Evolutionary conservation across 2,329 filamentous ascomycete genomes (phyloP), one percentile per base, ranked within the genome.

Genomic region (Verticillium longisporum): DNA sequence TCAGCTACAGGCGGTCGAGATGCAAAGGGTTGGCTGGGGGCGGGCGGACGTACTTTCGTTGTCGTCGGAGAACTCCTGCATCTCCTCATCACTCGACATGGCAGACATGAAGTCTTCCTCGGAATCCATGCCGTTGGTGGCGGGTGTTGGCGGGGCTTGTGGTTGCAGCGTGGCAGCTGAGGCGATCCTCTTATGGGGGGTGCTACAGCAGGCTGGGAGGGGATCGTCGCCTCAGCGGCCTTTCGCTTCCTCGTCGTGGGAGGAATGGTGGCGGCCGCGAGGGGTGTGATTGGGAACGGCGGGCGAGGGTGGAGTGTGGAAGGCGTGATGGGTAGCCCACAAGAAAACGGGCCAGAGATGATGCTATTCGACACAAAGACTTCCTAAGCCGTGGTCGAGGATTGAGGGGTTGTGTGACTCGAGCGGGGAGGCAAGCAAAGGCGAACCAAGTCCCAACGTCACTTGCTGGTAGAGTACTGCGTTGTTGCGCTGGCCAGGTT

Each of bases 31-130:
- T 67, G 65, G 55, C 60, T 56, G 50, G 9, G 36, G 53, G 45
- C n/a, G 45, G 73, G 9, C 3, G 5, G 7, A 26, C 45, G 18
- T 50, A 50, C 45, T 50, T 9, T 50, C 45, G n/a, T 83, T 88
- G 68, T 92, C 91, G 60, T 91, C 92, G 68, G 90, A 92, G 63
- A 90, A 87, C 69, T 92, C 90, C 65, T 89, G 84, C 74, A 89
- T 83, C 66, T 90, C 88, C 60, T 88, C 87, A 53, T 88, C 88
- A 71, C 90, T 96, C 53, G 91, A 94, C 68, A 88, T 82, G 71
- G 88, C 87, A 68, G 90, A 96, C 84, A 95, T 89, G 75, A 93
- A 93, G 63, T 97, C 94, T 71, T 97, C 92, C 69, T 98, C 94
- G 9, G 93, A 97, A 78, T 97, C 92, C 93, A 97, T 97, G 65